Conservation (phyloP, 2,329 filamentous ascomycete genomes). For the Paecilomyces niveus region DNA sequence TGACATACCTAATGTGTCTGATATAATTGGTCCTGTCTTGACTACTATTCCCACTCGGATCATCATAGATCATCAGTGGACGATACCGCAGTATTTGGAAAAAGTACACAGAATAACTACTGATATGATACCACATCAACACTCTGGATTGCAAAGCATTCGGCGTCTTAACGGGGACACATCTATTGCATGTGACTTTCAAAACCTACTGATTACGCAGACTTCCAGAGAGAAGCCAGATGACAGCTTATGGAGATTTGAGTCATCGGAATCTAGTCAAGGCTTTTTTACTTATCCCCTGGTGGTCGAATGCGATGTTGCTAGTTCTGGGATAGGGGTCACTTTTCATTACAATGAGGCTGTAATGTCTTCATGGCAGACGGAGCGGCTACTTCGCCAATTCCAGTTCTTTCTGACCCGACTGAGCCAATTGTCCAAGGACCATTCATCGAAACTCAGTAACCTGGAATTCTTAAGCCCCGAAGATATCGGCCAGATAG, state of each 20-base stretch:
- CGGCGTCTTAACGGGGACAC: constrained; percentile 47
- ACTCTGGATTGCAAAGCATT: constrained; percentile 50
- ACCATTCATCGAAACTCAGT: constrained; percentile 15
- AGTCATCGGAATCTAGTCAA: constrained; percentile 50
- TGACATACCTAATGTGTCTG: constrained; percentile 41
- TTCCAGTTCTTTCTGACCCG: constrained; percentile 34
- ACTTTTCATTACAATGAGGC: constrained; percentile 61
- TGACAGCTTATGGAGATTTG: constrained; percentile 21
- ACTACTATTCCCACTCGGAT: constrained; percentile 33
- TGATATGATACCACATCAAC: constrained; percentile 56
- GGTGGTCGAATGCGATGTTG: constrained; percentile 58
- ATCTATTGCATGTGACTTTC: constrained; percentile 39
- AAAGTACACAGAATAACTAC: constrained; percentile 51
- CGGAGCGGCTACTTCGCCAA: constrained; percentile 50
- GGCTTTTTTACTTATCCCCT: constrained; percentile 54
- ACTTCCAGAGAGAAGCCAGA: constrained; percentile 16
- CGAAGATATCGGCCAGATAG: constrained; percentile 24
- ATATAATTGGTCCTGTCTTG: constrained; percentile 40
- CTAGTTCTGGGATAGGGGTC: constrained; percentile 47
- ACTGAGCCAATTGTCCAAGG: constrained; percentile 18
- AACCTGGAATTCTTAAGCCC: constrained; percentile 26
- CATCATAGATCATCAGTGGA: constrained; percentile 28
- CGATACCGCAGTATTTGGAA: constrained; percentile 45
- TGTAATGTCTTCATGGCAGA: constrained; percentile 45
- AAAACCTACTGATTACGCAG: constrained; percentile 41